Base-by-base conservation (phyloP, 495 filamentous ascomycete genomes). In the Astrocystis sublimbata region DNA sequence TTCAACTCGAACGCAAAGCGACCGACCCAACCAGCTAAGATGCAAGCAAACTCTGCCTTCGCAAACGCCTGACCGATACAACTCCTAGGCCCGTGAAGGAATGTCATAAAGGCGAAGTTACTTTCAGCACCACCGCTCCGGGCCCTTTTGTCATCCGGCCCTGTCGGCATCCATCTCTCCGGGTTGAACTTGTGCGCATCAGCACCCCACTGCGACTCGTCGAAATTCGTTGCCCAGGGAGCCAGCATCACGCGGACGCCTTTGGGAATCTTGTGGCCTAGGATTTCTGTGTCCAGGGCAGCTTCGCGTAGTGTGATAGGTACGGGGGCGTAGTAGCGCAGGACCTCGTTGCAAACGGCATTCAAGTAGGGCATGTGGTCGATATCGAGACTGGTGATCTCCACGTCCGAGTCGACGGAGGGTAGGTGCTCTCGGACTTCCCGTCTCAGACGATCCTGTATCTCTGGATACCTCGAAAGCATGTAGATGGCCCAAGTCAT, bases 11-110 rank as follows among this genome's bases (percentile, higher is more conserved):
- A 84, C 65, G 87, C 79, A 65, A 88, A 96, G 41, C 83, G 79
- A 13, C 91, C 91, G 19, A 93, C 85, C 75, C 87, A 81, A 3
- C 83, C 81, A 53, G 92, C 93, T 50, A 98, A 62, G 65, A 97
- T 74, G 68, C 86, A 91, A 7, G 89, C 90, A 71, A 96, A 90
- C 79, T 97, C 94, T 0, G 86, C 79, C 73, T 86, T 89, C 0
- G 92, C 89, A 75, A 98, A 98, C 2, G 80, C 80, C 72, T 79
- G 77, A 6, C 86, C 86, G 52, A 89, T 88, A 65, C 86, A 89
- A 41, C 80, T 83, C 51, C 86, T 67, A 4, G 85, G 80, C 0
- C 86, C 86, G 60, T 85, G 84, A 28, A 87, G 68, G 63, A 88
- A 88, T 0, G 85, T 86, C 70, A 88, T 66, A 67, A 86, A 84